A percentile compares a stretch with the other conserved stretches of the same genome.
These are phyloP conservation scores for Tremellales sp. DNA, from an alignment of 1,284 basidiomycete species.

Conservation along the genomic window DNA sequence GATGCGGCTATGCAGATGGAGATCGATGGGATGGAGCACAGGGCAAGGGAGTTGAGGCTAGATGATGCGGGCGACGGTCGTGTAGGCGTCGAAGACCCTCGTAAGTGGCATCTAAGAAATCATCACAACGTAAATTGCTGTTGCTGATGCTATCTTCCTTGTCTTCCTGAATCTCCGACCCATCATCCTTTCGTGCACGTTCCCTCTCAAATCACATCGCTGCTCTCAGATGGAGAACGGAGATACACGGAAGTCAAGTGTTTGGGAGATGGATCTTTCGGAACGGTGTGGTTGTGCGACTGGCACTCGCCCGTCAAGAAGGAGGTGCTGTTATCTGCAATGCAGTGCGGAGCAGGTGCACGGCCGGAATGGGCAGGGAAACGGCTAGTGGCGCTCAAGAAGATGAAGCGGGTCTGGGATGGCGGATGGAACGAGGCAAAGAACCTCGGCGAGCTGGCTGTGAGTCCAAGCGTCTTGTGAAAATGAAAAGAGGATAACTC, in stretches of 20 bases:
- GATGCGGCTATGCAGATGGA: slow-evolving; percentile 7
- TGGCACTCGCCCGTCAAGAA: slow-evolving; percentile 94
- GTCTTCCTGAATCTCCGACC: neutral
- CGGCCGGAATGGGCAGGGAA: slow-evolving; percentile 92
- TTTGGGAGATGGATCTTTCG: slow-evolving; percentile 93
- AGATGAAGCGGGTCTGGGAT: slow-evolving; percentile 97
- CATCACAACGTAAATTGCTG: neutral
- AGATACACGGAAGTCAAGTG: slow-evolving; percentile 66
- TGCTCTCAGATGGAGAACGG: slow-evolving; percentile 38
- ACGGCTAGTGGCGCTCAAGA: slow-evolving; percentile 92
- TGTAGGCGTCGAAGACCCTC: slow-evolving; percentile 39
- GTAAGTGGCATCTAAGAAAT: slow-evolving; percentile 21
- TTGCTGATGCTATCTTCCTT: neutral
- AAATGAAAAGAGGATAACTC: slow-evolving; percentile 11
- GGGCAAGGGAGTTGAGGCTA: neutral
- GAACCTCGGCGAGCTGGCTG: slow-evolving; percentile 93
- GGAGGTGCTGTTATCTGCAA: slow-evolving; percentile 78
- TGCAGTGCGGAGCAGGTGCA: slow-evolving; percentile 75
- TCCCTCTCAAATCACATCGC: neutral
- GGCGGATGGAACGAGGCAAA: slow-evolving; percentile 96
- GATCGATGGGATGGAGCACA: slow-evolving; percentile 9
- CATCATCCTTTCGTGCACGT: neutral
- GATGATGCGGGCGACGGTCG: slow-evolving; percentile 34
- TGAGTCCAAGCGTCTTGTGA: slow-evolving; percentile 44
- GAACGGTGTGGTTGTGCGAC: slow-evolving; percentile 97